A percentile compares a stretch with the other conserved stretches of the same genome.
Evolutionary conservation across 1,139 yeast species (phyloP).

Genomic region (Saccharomyces pastorianus): DNA sequence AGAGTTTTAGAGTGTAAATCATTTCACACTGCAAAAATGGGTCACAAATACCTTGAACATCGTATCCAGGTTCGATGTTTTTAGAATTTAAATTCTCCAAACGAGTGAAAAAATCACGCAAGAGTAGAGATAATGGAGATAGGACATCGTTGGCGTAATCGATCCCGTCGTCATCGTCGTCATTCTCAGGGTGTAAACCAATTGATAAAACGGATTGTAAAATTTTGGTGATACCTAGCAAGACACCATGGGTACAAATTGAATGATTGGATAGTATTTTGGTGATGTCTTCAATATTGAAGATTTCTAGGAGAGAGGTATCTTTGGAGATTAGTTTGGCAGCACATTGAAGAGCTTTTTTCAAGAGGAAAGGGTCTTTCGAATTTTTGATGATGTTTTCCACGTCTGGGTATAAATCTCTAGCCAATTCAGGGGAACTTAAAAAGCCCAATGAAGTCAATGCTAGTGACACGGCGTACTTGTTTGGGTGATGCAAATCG

Average conservation of each 20-base stretch:
- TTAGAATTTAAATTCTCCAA: slow-evolving; percentile 54
- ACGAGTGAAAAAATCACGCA: slow-evolving; percentile 49
- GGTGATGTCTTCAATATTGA: slow-evolving; percentile 16
- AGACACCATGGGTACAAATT: slow-evolving; percentile 49
- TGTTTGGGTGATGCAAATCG: slow-evolving; percentile 84
- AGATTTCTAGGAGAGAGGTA: slow-evolving; percentile 21
- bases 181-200: slow-evolving; percentile 5
- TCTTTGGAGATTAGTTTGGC: slow-evolving; percentile 51
- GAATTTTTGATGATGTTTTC: slow-evolving; percentile 52
- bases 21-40: slow-evolving; percentile 76
- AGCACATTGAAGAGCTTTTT: slow-evolving; percentile 79
- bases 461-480: slow-evolving; percentile 81
- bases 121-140: slow-evolving; percentile 26
- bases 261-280: slow-evolving; percentile 13
- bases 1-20: slow-evolving; percentile 32
- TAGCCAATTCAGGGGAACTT: slow-evolving; percentile 84
- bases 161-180: slow-evolving; percentile 7
- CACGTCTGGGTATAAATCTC: slow-evolving; percentile 83
- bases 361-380: slow-evolving; percentile 61
- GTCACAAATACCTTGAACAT: slow-evolving; percentile 77
- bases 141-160: slow-evolving; percentile 28
- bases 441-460: slow-evolving; percentile 84
- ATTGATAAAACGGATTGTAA: slow-evolving; percentile 20
- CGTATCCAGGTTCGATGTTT: slow-evolving; percentile 85
- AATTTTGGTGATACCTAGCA: slow-evolving; percentile 62